A percentile compares a stretch with the other conserved stretches of the same genome.
phyloP scores from a whole-genome alignment of 345 rosid genomes.

The Lumnitzera racemosa region DNA sequence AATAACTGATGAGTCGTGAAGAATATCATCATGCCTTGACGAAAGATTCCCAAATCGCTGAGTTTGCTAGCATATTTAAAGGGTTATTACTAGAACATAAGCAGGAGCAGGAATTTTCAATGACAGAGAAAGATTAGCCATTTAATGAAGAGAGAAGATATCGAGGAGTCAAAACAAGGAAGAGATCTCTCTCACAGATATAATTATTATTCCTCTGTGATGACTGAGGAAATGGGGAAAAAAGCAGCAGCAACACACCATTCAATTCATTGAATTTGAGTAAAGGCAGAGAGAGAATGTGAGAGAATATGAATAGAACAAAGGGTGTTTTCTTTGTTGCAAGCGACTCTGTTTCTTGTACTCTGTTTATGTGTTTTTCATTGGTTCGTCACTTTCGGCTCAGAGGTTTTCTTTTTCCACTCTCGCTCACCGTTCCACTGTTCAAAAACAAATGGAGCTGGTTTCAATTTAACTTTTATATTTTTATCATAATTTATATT shows the following conservation, averaged over 20 bases:
- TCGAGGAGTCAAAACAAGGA: background rate
- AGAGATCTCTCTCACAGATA: constrained; percentile 7
- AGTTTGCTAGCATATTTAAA: background rate
- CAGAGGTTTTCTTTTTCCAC: constrained; percentile 9
- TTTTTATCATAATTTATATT: background rate
- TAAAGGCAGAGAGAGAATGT: constrained; percentile 11
- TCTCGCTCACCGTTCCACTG: constrained; percentile 15
- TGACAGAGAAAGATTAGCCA: background rate
- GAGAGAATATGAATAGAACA: background rate
- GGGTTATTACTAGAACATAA: constrained; percentile 8
- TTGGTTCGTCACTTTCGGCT: constrained; percentile 39
- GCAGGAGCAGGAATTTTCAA: constrained; percentile 8
- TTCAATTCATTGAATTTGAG: constrained; percentile 13
- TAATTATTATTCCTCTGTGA: constrained; percentile 14
- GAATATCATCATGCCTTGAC: too few species aligned
- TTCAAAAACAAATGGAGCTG: constrained; percentile 16
- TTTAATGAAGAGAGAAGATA: constrained; percentile 4
- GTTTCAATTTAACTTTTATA: too few species aligned
- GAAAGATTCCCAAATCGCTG: too few species aligned
- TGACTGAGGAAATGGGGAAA: constrained; percentile 9
- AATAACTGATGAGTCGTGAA: too few species aligned
- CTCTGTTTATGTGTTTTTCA: constrained; percentile 11
- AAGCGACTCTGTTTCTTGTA: constrained; percentile 3
- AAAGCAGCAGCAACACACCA: constrained; percentile 1
- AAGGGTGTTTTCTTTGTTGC: constrained; percentile 1